Conservation (phyloP, 176 grass and related monocot genomes). For the Leersia perrieri region DNA sequence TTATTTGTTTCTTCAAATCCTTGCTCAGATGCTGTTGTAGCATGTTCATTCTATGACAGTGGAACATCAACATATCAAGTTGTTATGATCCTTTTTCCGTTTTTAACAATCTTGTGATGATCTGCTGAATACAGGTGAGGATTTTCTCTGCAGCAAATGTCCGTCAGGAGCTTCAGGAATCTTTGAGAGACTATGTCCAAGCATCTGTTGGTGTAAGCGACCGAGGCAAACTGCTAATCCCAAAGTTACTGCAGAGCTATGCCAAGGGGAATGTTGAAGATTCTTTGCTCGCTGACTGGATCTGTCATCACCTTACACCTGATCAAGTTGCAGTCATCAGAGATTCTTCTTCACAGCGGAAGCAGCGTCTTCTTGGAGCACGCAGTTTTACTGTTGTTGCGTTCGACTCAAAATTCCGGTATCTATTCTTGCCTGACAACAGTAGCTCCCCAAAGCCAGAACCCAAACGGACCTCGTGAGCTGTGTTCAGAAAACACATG, state of each 20-base stretch:
- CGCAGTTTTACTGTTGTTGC: constrained; percentile 53
- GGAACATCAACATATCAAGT: neutral
- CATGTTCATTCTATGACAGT: neutral
- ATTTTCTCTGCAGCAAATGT: constrained; percentile 77
- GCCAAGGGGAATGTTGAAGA: constrained; percentile 82
- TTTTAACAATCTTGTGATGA: neutral
- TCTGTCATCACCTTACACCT: constrained; percentile 72
- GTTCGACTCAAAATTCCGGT: constrained; percentile 78
- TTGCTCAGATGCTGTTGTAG: neutral
- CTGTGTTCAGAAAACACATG: constrained; percentile 27
- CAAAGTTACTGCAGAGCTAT: constrained; percentile 78
- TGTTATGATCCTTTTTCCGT: neutral
- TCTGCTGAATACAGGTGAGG: constrained; percentile 57
- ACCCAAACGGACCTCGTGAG: constrained; percentile 20
- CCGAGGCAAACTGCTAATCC: constrained; percentile 82
- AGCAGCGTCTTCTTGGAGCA: constrained; percentile 64
- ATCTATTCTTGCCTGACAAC: constrained; percentile 75
- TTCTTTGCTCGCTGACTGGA: constrained; percentile 76
- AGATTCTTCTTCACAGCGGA: constrained; percentile 57
- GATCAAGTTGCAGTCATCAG: constrained; percentile 69
- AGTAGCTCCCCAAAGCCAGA: constrained; percentile 24
- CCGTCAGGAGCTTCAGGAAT: constrained; percentile 63
- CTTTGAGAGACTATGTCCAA: constrained; percentile 82
- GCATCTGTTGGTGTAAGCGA: constrained; percentile 71
- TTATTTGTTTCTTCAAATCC: constrained; percentile 13